phyloP scores from a whole-genome alignment of 2,329 filamentous ascomycete species.

The Pseudonectria buxi region DNA sequence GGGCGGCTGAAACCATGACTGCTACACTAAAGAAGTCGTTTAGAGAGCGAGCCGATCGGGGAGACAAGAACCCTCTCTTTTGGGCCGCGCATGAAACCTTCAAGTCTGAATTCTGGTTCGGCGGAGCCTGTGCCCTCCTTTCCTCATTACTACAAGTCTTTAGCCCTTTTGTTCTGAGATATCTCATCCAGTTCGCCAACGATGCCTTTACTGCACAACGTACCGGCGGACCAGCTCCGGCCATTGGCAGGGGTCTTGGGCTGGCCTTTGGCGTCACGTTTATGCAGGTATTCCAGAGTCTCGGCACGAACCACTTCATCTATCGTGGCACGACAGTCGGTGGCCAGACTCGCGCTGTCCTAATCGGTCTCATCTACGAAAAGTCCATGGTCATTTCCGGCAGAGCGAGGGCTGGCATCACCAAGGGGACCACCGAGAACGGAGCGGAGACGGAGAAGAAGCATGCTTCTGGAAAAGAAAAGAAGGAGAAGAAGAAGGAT shows the following conservation, averaged over 20 bases:
- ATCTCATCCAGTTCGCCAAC: conserved; percentile 76
- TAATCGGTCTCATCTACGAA: conserved; percentile 84
- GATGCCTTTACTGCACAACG: conserved; percentile 65
- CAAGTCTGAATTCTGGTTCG: conserved; percentile 75
- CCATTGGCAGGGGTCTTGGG: conserved; percentile 70
- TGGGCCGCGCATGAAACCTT: conserved; percentile 84
- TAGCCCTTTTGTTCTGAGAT: conserved; percentile 77
- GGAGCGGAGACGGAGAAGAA: conserved; percentile 27
- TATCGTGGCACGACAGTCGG: conserved; percentile 90
- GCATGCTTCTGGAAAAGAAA: too few species aligned
- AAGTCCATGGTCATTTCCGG: conserved; percentile 88
- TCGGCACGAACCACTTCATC: conserved; percentile 84
- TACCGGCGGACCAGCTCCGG: conserved; percentile 47
- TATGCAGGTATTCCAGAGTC: conserved; percentile 79
- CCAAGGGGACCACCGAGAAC: conserved; percentile 31
- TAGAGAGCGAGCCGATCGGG: conserved; percentile 56
- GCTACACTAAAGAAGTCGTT: conserved; percentile 62
- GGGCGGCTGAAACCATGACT: conserved; percentile 65
- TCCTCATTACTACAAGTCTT: conserved; percentile 73
- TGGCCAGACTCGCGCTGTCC: conserved; percentile 70
- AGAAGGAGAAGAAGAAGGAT: conserved; percentile 31
- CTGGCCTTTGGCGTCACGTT: conserved; percentile 75
- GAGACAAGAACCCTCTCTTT: conserved; percentile 66
- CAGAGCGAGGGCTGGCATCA: conserved; percentile 76
- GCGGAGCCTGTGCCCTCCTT: conserved; percentile 68